Evolutionary conservation across 768 basidiomycete genomes (phyloP), one percentile per base, ranked within the genome.

Genomic region (Phlebiopsis flavidoalba): DNA sequence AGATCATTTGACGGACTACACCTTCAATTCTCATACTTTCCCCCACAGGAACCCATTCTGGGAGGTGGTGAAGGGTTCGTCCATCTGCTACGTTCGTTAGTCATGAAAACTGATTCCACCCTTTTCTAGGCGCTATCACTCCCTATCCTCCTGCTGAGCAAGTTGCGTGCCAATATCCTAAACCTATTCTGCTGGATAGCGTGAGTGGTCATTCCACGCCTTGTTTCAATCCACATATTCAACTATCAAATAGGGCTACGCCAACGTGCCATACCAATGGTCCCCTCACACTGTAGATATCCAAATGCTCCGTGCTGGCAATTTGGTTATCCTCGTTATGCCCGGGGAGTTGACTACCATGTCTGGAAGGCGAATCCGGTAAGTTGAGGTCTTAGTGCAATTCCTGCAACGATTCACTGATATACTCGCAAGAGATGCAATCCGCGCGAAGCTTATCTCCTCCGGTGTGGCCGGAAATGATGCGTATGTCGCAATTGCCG

Each of bases 271-370:
- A 14, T 91, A 93, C 68, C 78, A 83, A 58, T 92, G 91, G 91
- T 79, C 86, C 10, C 85, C 88, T 1, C 80, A 78, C 67, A 87
- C 82, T 0, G 89, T 91, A 50, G 83, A 89, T 66, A 77, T 91
- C 51, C 91, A 91, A 73, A 86, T 91, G 77, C 74, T 91, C 58
- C 88, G 89, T 43, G 79, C 87, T 36, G 91, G 91, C 45, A 86
- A 89, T 60, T 79, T 91, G 62, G 86, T 91, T 57, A 84, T 91
- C 71, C 76, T 90, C 60, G 79, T 90, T 64, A 82, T 91, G 67
- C 88, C 89, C 17, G 88, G 88, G 33, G 91, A 93, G 71, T 71
- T 90, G 60, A 92, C 90, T 5, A 93, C 91, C 2, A 92, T 92
- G 91, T 79, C 88, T 43, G 90, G 90, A 14, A 75, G 91, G 61